Base-by-base conservation (phyloP, 768 basidiomycete genomes). In the Leccinum truebloodii region DNA sequence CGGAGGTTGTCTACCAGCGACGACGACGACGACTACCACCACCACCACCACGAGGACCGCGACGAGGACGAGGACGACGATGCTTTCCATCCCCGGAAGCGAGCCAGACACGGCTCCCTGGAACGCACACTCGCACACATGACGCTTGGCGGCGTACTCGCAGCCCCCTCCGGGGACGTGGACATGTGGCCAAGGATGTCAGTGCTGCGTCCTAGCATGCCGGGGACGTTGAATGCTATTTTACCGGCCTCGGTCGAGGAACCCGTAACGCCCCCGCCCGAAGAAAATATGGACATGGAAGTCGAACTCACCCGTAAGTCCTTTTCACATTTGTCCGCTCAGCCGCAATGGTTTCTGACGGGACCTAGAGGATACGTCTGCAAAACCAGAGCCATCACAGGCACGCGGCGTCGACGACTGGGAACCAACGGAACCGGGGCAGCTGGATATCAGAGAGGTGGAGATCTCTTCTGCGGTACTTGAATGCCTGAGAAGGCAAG, bases 221-320 rank as follows among this genome's bases (percentile, higher is more conserved):
- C 65, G 56, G 55, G 54, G 46, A 54, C 49, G 22, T 49, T 44
- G 26, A 14, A 63, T 1, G 61, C 74, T 7, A 39, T 74, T n/a
- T 56, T 71, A 6, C 79, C 79, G 6, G 73, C 68, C 37, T 74
- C 74, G 22, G 67, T 81, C 54, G 82, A 85, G 62, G 82, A 83
- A 55, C 72, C 74, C 20, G 59, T 63, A 3, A 73, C 74, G 0
- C 55, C 65, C 16, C 66, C 76, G 9, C 80, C 76, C 20, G 88
- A 90, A 57, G 81, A 39, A 18, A 18, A 8, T 9, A 4, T 44
- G n/a, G 41, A 79, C 51, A 92, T 92, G 89, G 85, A 83, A 61
- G 80, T 83, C 5, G 89, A 88, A 67, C 86, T 82, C 63, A 83
- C 88, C 69, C 77, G 90, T 91, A 72, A 80, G 67, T 51, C 22